Base-by-base conservation (phyloP, 208 protist species). In the Leishmania gerbilli region DNA sequence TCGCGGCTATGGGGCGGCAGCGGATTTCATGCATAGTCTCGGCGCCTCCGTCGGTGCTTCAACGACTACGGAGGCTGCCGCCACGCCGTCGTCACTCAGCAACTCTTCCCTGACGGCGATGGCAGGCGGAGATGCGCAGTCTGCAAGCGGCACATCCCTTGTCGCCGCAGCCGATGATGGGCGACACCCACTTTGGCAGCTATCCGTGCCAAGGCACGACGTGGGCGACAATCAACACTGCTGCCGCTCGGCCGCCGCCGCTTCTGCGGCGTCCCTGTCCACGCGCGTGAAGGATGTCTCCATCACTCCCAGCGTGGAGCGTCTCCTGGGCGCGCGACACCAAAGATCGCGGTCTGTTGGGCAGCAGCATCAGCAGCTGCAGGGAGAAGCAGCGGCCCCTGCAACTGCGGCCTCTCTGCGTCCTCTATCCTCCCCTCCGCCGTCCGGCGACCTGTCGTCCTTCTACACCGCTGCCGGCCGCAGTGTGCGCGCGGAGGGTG, bases 391-490 rank as follows among this genome's bases (percentile, higher is more conserved):
- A 42, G 49, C 21, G n/a, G 3, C 45, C 27, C 27, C 58, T 64
- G 53, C 71, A 74, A 13, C 71, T 72, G 69, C 42, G 51, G 58
- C 62, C 75, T 45, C 45, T 5, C 27, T 15, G 69, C 31, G 40
- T 5, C 62, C 37, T 17, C 47, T 81, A 3, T 79, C 72, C 42
- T 68, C 45, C 55, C 6, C 75, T 49, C 47, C 76, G 40, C 45
- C 76, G 0, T 19, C 31, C 19, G 58, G 76, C 8, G 47, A 74
- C 45, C 21, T 82, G 19, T 71, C 56, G 37, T 37, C 71, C 6
- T 82, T 85, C 31, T 85, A 76, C 67, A 82, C 82, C 4, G 82
- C 71, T 34, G 40, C 55, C 8, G 51, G 55, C 55, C 24, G 5
- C 19, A 27, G 72, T 31, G 27, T 56, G 71, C 72, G 51, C 45